These are phyloP conservation scores for Umbilicus rupestris DNA, from an alignment of 164 flowering plant genomes.

Conservation along the genomic window DNA sequence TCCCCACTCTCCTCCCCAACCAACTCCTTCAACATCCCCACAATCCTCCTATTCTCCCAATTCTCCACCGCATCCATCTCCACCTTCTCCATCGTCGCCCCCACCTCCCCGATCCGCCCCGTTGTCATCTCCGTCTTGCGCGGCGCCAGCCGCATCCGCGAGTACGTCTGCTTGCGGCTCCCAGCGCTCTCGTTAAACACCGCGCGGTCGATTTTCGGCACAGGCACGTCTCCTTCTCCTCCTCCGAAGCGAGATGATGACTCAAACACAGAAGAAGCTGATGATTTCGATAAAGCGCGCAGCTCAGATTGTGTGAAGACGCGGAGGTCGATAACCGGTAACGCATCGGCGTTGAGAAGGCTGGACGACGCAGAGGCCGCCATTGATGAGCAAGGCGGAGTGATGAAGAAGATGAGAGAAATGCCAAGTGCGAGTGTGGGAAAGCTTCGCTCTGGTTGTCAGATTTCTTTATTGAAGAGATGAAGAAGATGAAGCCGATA, in stretches of 20 bases:
- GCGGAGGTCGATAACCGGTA: constrained; percentile 68
- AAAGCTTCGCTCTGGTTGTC: background rate
- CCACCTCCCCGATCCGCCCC: constrained; percentile 8
- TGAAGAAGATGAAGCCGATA: background rate
- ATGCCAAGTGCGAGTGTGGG: too few relatives aligned
- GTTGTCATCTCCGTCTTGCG: constrained; percentile 22
- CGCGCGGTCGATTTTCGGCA: constrained; percentile 73
- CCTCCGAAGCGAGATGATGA: constrained; percentile 31
- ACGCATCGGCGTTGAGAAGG: constrained; percentile 25
- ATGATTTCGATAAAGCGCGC: constrained; percentile 44
- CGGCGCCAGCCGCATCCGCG: constrained; percentile 72
- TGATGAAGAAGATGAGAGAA: background rate
- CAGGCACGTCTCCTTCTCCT: constrained; percentile 12
- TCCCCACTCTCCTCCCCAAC: constrained; percentile 18
- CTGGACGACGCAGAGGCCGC: constrained; percentile 5
- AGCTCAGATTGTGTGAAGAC: constrained; percentile 73
- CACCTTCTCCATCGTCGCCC: constrained; percentile 17
- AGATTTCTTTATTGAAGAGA: constrained; percentile 1
- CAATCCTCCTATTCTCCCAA: constrained; percentile 38
- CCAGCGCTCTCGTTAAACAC: constrained; percentile 91
- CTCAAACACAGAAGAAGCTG: constrained; percentile 24
- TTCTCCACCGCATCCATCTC: constrained; percentile 28
- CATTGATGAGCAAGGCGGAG: background rate
- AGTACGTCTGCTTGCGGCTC: constrained; percentile 79
- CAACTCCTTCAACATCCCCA: constrained; percentile 33